phyloP scores from a whole-genome alignment of 2,329 filamentous ascomycete genomes.

The Neofusicoccum kwambonambiense region DNA sequence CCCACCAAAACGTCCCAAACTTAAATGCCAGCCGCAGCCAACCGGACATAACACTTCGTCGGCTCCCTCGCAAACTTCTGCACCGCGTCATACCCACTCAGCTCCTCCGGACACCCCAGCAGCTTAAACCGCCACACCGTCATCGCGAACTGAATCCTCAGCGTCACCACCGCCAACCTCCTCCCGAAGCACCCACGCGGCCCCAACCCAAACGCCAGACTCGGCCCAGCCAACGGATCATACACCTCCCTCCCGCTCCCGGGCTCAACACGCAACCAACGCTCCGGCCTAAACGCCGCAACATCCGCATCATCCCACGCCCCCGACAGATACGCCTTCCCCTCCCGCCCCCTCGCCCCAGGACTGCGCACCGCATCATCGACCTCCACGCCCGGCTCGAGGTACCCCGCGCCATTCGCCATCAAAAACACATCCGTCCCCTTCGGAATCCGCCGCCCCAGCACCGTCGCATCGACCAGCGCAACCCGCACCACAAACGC shows the following conservation, averaged over 20 bases:
- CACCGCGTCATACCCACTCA: background rate
- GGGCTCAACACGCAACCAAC: background rate
- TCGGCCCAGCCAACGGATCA: background rate
- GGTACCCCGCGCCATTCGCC: slow-evolving; percentile 22
- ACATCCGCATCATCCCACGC: background rate
- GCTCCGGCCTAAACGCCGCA: background rate
- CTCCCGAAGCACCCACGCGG: slow-evolving; percentile 28
- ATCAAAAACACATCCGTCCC: slow-evolving; percentile 37
- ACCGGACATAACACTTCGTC: background rate
- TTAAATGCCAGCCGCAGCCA: no score
- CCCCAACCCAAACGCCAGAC: slow-evolving; percentile 26
- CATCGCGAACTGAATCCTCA: slow-evolving; percentile 23
- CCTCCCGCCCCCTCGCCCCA: background rate
- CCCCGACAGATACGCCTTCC: background rate
- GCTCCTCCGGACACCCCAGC: background rate
- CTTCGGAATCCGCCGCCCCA: slow-evolving; percentile 43
- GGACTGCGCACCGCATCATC: background rate
- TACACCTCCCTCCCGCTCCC: background rate
- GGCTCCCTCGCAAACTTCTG: slow-evolving; percentile 3
- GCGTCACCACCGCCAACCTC: slow-evolving; percentile 26
- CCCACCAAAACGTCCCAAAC: no score
- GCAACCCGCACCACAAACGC: slow-evolving; percentile 31
- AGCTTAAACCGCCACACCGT: slow-evolving; percentile 27
- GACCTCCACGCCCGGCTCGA: background rate
- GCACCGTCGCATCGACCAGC: slow-evolving; percentile 38